Evolutionary conservation across 2,329 filamentous ascomycete genomes (phyloP).

Genomic region (Pyrenophora tritici-repentis): DNA sequence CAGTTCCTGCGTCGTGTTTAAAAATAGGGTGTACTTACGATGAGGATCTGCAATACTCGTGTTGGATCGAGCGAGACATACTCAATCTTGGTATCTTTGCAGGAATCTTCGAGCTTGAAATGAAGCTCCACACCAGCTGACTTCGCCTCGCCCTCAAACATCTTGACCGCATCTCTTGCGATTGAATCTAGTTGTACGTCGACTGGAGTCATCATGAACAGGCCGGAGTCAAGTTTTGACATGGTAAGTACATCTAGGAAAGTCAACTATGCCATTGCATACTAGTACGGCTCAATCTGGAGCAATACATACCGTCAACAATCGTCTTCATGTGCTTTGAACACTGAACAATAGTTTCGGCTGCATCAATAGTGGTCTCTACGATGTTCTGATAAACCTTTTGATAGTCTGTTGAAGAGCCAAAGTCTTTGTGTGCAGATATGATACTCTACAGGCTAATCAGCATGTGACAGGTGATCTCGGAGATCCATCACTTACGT

Average conservation of each 20-base stretch:
- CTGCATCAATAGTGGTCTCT: conserved; percentile 39
- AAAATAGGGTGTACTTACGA: conserved; percentile 5
- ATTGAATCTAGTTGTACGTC: conserved; percentile 44
- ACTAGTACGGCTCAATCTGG: background rate
- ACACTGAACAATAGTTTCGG: conserved; percentile 52
- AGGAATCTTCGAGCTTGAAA: conserved; percentile 45
- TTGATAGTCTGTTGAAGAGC: conserved; percentile 9
- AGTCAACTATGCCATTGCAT: background rate
- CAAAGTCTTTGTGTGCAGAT: conserved; percentile 12
- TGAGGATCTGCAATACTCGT: conserved; percentile 48
- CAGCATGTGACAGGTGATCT: background rate
- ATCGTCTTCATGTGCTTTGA: conserved; percentile 54
- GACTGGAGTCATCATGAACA: conserved; percentile 50
- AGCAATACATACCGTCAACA: conserved; percentile 42
- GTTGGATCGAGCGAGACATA: conserved; percentile 51
- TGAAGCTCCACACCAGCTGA: conserved; percentile 34
- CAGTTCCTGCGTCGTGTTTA: background rate
- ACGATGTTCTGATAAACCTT: conserved; percentile 19
- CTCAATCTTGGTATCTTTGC: conserved; percentile 38
- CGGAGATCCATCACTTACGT: conserved; percentile 37
- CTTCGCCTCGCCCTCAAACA: conserved; percentile 46
- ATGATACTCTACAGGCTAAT: conserved; percentile 20
- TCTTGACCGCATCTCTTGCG: conserved; percentile 42
- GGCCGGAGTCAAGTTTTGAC: conserved; percentile 51
- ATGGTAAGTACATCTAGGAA: conserved; percentile 8